Evolutionary conservation across 257 asterid genomes (phyloP), one percentile per base, ranked within the genome.

Genomic region (Ehretia macrophylla): DNA sequence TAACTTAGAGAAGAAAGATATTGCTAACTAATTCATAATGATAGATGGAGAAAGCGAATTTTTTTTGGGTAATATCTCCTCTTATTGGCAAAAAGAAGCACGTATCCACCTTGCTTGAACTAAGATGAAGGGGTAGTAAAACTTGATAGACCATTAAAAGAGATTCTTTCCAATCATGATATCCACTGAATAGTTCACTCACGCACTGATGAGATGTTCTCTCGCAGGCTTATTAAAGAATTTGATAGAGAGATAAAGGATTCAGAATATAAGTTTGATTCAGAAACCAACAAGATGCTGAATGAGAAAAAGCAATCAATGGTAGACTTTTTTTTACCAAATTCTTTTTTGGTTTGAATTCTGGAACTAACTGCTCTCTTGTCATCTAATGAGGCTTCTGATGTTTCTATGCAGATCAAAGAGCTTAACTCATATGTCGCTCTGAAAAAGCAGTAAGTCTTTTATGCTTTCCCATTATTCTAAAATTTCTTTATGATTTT

Each of bases 361-460:
- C 17, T 46, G 57, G 57, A 27, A n/a, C 32, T 22, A 60, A 49
- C 8, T 58, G 16, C 48, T 51, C 64, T 20, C 53, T 17, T 48
- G 16, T 54, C 49, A 48, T 64, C 68, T 65, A 59, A 75, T 47
- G 50, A 39, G 20, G 52, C 70, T 44, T 66, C 56, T 74, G 35
- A n/a, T 54, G 58, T 68, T 76, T 56, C 54, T 74, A 5, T 83
- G 82, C 94, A 93, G 99, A 83, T 93, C 69, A 93, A 93, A 85
- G 97, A 89, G 70, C 74, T 93, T 79, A 93, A 93, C 65, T 93
- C 99, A 6, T 93, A 86, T 69, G 99, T 93, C 51, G 97, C 99
- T 67, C 82, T 89, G 78, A 93, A 86, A 71, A 93, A 93, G 68
- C 88, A 83, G 98, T 88, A 79, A 84, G 93, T 77, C 50, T 60